These are phyloP conservation scores for Cenchrus americanus DNA, from an alignment of 176 grass and related monocot species.

Conservation along the genomic window DNA sequence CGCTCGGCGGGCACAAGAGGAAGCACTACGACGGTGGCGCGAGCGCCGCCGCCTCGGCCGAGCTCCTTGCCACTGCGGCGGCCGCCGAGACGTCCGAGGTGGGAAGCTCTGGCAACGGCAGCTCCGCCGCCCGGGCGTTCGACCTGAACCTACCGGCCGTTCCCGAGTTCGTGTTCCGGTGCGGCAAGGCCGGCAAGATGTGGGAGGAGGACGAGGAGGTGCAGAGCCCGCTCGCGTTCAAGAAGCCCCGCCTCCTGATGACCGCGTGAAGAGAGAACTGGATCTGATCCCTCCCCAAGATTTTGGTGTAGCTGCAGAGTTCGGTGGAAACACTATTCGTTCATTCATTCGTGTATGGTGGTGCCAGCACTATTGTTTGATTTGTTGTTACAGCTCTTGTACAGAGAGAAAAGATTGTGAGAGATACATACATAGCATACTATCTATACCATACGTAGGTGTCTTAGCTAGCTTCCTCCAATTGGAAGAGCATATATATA, in stretches of 20 bases:
- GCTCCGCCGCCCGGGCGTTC: constrained; percentile 59
- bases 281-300: constrained; percentile 34
- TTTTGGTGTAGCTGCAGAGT: constrained; percentile 29
- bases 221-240: constrained; percentile 92
- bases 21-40: constrained; percentile 87
- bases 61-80: too few relatives aligned
- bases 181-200: constrained; percentile 42
- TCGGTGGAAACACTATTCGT: constrained; percentile 40
- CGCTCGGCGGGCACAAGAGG: constrained; percentile 95
- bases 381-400: constrained; percentile 47
- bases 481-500: not conserved
- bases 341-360: constrained; percentile 51
- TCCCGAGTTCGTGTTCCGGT: constrained; percentile 69
- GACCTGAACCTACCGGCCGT: constrained; percentile 88
- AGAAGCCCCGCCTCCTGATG: constrained; percentile 85
- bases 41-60: constrained; percentile 27
- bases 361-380: constrained; percentile 40
- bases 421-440: not conserved
- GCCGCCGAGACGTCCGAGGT: constrained; percentile 65
- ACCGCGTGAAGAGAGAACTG: constrained; percentile 42
- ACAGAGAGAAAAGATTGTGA: constrained; percentile 37
- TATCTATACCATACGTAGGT: not conserved
- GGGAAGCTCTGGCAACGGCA: constrained; percentile 62
- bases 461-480: not conserved
- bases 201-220: constrained; percentile 92